Base-by-base conservation (phyloP, 352 stramenopile species). In the Phytophthora syringae region DNA sequence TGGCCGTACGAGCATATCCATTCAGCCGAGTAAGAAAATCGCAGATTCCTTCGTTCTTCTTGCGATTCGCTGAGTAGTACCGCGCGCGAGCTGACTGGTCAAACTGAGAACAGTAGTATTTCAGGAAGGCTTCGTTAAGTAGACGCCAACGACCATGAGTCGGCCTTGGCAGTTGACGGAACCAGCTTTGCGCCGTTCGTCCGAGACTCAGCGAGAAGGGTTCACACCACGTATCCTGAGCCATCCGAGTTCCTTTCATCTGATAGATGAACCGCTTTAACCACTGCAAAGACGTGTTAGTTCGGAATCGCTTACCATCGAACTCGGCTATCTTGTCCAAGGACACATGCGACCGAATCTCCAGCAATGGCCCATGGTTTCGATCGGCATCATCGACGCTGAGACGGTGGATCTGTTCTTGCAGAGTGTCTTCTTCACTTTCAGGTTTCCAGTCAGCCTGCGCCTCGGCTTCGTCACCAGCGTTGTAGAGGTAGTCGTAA, bases 1-100 rank as follows among this genome's bases (percentile, higher is more conserved):
- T 36, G 1, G 34, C 50, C 5, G 32, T 57, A 2, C 50, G 50
- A 9, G 32, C 50, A 16, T 57, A 57, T 81, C 12, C 89, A 75
- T 44, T 44, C 37, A 24, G n/a, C 3, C 37, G 37, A 7, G 18
- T 20, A 2, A 44, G 16, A 9, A 24, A 44, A 24, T 44, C 37
- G 16, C 10, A 44, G n/a, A 44, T 44, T 12, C 2, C 7, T 15
- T 44, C 37, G 18, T 44, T 39, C 7, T 11, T 16, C 11, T 39
- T 39, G 7, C 32, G 32, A 10, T 39, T 39, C 11, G 32, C 32
- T 16, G 32, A 39, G 11, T 39, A 39, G 11, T 39, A 39, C 2
- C 32, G 32, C 2, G 32, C 9, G 5, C 27, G 27, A 5, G 27
- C 27, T 32, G 27, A 32, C 27, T 32, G 27, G 27, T 32, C 27